Conservation (phyloP, 2,329 filamentous ascomycete species). For the Trichoderma sp. region DNA sequence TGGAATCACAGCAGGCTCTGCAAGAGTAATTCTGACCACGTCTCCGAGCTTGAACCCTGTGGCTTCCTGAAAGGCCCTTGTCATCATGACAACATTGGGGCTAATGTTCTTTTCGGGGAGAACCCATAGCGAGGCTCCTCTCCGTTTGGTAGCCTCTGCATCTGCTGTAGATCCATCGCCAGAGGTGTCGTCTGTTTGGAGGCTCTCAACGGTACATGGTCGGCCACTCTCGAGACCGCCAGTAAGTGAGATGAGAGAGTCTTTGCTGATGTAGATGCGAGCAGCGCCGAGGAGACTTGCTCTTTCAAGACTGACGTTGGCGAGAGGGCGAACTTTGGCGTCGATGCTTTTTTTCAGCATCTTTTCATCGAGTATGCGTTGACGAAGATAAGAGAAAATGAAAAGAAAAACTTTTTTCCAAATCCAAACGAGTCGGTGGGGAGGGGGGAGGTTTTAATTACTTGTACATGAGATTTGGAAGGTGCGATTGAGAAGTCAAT, state of each 20-base stretch:
- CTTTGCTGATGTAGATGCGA: conserved; percentile 48
- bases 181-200: conserved; percentile 24
- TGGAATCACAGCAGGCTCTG: conserved; percentile 43
- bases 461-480: background rate
- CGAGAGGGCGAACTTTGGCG: conserved; percentile 42
- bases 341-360: conserved; percentile 38
- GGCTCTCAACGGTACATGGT: conserved; percentile 41
- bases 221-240: conserved; percentile 43
- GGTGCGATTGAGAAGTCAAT: background rate
- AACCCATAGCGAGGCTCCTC: conserved; percentile 50
- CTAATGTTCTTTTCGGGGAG: conserved; percentile 59
- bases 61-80: conserved; percentile 68
- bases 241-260: conserved; percentile 44
- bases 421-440: background rate
- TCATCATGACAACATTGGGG: conserved; percentile 67
- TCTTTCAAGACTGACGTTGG: conserved; percentile 42
- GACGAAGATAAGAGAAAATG: background rate
- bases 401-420: background rate
- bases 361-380: background rate
- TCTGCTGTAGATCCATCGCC: conserved; percentile 12
- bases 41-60: conserved; percentile 72
- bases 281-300: conserved; percentile 43
- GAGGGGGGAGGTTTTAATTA: background rate
- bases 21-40: conserved; percentile 57
- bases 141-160: conserved; percentile 22